Base-by-base conservation (phyloP, 2,329 filamentous ascomycete genomes). In the Ophiostoma perfectum region DNA sequence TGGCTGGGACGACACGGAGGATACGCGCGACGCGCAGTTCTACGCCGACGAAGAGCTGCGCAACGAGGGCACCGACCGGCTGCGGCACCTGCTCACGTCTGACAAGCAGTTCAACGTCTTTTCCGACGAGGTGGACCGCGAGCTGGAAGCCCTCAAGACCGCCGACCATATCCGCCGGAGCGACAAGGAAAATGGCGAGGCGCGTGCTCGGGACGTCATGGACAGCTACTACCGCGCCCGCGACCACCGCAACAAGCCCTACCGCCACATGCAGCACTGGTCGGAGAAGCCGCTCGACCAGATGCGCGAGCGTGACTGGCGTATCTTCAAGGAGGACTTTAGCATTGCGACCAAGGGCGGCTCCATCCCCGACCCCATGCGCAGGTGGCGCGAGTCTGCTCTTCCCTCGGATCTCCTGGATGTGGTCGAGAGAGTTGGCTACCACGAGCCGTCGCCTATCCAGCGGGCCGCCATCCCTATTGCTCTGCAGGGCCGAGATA, bases 261-360 rank as follows among this genome's bases (percentile, higher is more conserved):
- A 89, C 45, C 83, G 96, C 68, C 64, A 70, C 52, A 93, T 96
- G 74, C 93, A 93, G 78, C 93, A 97, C 78, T 99, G 95, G 95
- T 93, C 91, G 68, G 92, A 97, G 76, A 99, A 99, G 86, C 86
- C 84, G 71, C 81, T 98, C 71, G 88, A 91, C 14, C 91, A 97
- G 74, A 99, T 99, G 95, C 91, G 92, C 71, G 93, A 98, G 80
- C 86, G 95, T 77, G 95, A 99, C 79, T 99, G 95, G 95, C 91
- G 95, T 76, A 98, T 99, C 74, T 97, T 99, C 87, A 99, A 98
- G 80, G 95, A 98, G 78, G 93, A 99, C 78, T 98, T 97, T 81
- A 96, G 95, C 74, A 99, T 99, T 76, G 85, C 90, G 55, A 97
- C 93, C 8, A 98, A 97, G 78, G 95, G 95, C 69, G 94, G 94